A percentile compares a stretch with the other conserved stretches of the same genome.
Evolutionary conservation across 2,329 filamentous ascomycete genomes (phyloP).

Genomic region (Pseudofabraea citricarpa): DNA sequence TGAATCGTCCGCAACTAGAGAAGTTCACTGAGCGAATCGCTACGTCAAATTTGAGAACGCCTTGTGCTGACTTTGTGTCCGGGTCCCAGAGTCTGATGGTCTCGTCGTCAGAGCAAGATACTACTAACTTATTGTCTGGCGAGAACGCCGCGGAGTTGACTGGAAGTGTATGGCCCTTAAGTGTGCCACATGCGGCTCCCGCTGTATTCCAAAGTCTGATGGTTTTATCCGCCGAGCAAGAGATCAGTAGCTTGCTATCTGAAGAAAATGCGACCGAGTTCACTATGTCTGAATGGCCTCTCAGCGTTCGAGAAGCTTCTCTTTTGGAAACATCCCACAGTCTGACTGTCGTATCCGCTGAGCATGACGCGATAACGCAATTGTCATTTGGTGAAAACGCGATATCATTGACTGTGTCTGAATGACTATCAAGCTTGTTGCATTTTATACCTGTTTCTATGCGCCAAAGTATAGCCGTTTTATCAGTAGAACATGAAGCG

Average conservation of each 20-base stretch:
- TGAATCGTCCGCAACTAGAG: too few species aligned
- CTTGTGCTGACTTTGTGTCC: too few species aligned
- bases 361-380: conserved; percentile 1
- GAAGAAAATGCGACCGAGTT: not conserved
- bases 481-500: conserved; percentile 5
- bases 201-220: not conserved
- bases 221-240: not conserved
- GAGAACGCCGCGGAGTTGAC: too few species aligned
- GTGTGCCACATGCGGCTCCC: too few species aligned
- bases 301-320: not conserved
- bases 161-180: too few species aligned
- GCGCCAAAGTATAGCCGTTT: conserved; percentile 5
- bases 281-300: not conserved
- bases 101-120: too few species aligned
- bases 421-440: conserved; percentile 4
- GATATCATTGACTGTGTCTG: not conserved
- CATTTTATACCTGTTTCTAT: not conserved
- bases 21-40: too few species aligned
- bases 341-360: conserved; percentile 1
- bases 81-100: too few species aligned
- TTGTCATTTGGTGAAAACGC: conserved; percentile 4
- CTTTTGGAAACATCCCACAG: conserved; percentile 3
- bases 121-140: too few species aligned
- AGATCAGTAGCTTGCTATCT: not conserved
- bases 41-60: too few species aligned